phyloP scores from a whole-genome alignment of 2,329 filamentous ascomycete genomes.

The Fusarium palustre region DNA sequence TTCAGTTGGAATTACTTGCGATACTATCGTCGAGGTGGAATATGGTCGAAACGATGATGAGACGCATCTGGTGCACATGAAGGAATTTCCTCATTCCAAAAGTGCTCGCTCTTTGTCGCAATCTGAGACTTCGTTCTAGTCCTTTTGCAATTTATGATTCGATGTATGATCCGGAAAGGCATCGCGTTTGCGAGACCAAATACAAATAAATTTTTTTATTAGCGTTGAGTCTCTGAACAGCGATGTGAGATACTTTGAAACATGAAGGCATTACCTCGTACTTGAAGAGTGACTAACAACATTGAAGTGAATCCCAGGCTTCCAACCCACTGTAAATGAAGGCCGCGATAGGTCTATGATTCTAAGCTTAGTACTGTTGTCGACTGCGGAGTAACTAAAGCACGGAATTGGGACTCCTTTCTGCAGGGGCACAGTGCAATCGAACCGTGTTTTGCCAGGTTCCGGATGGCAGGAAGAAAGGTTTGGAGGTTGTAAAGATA shows the following conservation, averaged over 20 bases:
- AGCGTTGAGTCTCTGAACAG: rapidly evolving
- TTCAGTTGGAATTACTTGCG: background rate
- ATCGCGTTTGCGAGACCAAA: background rate
- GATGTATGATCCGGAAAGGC: background rate
- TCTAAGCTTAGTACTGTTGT: too few relatives aligned
- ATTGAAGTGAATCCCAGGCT: too few relatives aligned
- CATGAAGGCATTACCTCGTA: too few relatives aligned
- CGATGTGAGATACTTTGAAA: background rate
- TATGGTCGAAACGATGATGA: background rate
- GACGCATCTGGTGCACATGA: background rate
- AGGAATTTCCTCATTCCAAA: background rate
- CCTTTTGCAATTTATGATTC: background rate
- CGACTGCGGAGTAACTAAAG: too few relatives aligned
- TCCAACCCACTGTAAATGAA: too few relatives aligned
- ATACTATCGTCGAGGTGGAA: background rate
- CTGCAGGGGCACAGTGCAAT: too few relatives aligned
- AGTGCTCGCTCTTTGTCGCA: background rate
- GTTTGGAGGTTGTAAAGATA: too few relatives aligned
- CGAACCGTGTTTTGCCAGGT: too few relatives aligned
- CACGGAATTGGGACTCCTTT: too few relatives aligned
- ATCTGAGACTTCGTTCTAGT: background rate
- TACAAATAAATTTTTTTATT: background rate
- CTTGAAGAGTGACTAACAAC: too few relatives aligned
- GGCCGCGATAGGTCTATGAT: too few relatives aligned
- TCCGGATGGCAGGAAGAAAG: too few relatives aligned